Conservation (phyloP, 2,329 filamentous ascomycete species). For the Beauveria caledonica region DNA sequence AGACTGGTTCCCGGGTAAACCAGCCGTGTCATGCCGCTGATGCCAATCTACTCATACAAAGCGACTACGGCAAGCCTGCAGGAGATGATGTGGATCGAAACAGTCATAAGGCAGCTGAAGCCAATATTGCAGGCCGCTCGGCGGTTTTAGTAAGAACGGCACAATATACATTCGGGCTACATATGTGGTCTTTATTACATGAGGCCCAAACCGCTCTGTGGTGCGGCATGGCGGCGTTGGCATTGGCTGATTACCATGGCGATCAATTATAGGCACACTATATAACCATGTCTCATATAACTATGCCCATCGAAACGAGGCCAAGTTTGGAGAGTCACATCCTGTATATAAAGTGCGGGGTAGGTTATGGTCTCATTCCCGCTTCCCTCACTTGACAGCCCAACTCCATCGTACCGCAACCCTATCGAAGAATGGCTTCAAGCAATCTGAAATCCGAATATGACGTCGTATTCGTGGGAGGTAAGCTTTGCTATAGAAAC, state of each 20-base stretch:
- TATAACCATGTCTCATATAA: too few relatives aligned
- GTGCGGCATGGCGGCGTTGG: neutral
- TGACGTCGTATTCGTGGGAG: constrained; percentile 19
- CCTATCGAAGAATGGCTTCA: neutral
- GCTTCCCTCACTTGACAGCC: neutral
- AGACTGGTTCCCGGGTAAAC: constrained; percentile 12
- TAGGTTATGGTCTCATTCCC: neutral
- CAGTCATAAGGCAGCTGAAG: neutral
- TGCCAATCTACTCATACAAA: constrained; percentile 10
- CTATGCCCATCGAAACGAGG: neutral
- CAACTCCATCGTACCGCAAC: neutral
- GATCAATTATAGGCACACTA: neutral
- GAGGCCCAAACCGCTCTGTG: neutral
- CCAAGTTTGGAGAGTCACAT: neutral
- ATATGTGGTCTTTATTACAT: neutral
- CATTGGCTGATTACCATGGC: neutral
- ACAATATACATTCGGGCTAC: neutral
- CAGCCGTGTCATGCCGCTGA: constrained; percentile 3
- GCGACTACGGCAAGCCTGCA: constrained; percentile 11
- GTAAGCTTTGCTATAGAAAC: neutral
- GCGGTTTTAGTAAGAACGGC: neutral
- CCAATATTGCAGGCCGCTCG: constrained; percentile 2
- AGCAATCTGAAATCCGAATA: constrained; percentile 13
- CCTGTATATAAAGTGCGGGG: neutral
- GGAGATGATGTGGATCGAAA: constrained; percentile 12